phyloP scores from a whole-genome alignment of 108 stramenopile species.

The Epithemia pelagica region DNA sequence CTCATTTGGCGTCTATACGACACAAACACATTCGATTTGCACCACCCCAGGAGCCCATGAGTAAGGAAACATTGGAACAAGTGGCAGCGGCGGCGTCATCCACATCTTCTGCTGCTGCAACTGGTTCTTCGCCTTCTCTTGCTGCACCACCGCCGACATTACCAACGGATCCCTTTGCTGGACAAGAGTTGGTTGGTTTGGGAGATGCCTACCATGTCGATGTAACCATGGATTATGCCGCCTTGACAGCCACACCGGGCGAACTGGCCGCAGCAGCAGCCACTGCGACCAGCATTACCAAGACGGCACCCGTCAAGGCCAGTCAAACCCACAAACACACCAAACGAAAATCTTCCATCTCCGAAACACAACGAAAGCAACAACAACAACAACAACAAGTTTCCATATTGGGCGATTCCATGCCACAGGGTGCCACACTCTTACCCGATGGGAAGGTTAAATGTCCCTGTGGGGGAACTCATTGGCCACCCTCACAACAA shows the following conservation, averaged over 20 bases:
- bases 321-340: slow-evolving; percentile 12
- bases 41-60: not conserved
- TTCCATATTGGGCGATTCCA: too few species aligned
- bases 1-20: slow-evolving; percentile 30
- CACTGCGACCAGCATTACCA: not conserved
- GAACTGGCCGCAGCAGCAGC: not conserved
- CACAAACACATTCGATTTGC: slow-evolving; percentile 2
- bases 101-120: not conserved
- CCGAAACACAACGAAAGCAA: not conserved
- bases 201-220: not conserved
- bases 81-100: too few species aligned
- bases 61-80: not conserved
- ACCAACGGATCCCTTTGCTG: not conserved
- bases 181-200: not conserved
- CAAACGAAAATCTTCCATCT: not conserved
- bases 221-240: not conserved
- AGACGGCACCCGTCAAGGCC: slow-evolving; percentile 4
- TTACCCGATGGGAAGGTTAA: slow-evolving; percentile 13
- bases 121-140: not conserved
- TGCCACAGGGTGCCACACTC: slow-evolving; percentile 7
- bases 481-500: slow-evolving; percentile 7
- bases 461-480: slow-evolving; percentile 28
- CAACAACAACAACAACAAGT: not conserved
- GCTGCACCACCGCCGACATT: not conserved
- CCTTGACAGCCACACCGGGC: not conserved